These are phyloP conservation scores for Tetrastigma voinierianum DNA, from an alignment of 164 flowering plant genomes.

Conservation along the genomic window DNA sequence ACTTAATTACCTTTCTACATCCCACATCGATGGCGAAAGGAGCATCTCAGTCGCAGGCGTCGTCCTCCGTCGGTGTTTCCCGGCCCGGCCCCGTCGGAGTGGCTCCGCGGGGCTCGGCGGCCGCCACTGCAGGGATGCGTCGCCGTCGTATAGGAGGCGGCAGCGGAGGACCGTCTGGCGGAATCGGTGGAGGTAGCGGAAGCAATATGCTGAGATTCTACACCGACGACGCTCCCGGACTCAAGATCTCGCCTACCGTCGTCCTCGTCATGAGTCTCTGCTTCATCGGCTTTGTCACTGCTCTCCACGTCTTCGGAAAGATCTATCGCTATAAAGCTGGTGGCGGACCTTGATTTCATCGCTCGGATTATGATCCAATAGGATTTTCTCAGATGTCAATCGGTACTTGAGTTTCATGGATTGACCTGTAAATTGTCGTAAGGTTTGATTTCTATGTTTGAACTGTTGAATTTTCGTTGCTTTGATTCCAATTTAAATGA, in stretches of 20 bases:
- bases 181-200: constrained; percentile 28
- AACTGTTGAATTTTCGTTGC: background rate
- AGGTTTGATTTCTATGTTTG: background rate
- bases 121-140: constrained; percentile 78
- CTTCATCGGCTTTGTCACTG: constrained; percentile 92
- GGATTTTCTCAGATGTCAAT: background rate
- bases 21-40: constrained; percentile 56
- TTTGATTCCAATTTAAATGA: too few species aligned
- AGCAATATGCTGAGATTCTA: constrained; percentile 85
- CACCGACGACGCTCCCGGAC: constrained; percentile 88
- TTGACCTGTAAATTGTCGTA: constrained; percentile 9
- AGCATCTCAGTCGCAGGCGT: constrained; percentile 65
- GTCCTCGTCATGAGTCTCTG: constrained; percentile 91
- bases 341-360: constrained; percentile 32
- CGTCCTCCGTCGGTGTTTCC: constrained; percentile 41
- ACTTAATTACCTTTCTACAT: background rate
- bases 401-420: constrained; percentile 6
- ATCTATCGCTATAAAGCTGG: constrained; percentile 65
- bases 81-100: constrained; percentile 47
- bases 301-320: constrained; percentile 90
- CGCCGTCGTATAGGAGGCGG: constrained; percentile 31
- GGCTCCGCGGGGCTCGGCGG: constrained; percentile 76
- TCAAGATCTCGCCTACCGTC: constrained; percentile 83
- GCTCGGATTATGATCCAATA: background rate
- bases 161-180: constrained; percentile 18